Evolutionary conservation across 345 rosid genomes (phyloP), one percentile per base, ranked within the genome.

Genomic region (Aegle marmelos): DNA sequence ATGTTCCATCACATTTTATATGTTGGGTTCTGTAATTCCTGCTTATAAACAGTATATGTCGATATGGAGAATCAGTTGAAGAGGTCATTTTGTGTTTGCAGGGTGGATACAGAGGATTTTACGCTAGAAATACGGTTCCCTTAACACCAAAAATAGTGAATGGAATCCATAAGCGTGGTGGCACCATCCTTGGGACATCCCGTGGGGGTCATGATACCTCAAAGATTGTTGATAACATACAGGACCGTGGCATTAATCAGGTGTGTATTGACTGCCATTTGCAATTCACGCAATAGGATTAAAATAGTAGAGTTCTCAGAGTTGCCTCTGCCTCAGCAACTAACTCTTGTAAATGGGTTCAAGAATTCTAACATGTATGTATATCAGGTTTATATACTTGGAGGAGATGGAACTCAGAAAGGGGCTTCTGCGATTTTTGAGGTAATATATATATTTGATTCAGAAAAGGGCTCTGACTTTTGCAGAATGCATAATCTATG

Each of bases 51-150:
- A 0, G 72, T 31, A 33, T 31, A 17, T 54, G 24, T 22, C 1
- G n/a, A 28, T 64, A 17, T 24, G 14, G 17, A 53, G 64, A 66
- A 54, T 73, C 25, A 17, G 73, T 33, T 54, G 5, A 21, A 21
- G 58, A 54, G 56, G 36, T 25, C 36, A n/a, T 33, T 66, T 76
- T 24, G 37, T 56, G n/a, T 33, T 27, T 84, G 75, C 79, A 92
- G 96, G 96, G 95, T 69, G 99, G 98, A 81, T 95, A 93, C 85
- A 93, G 78, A 73, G 98, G 97, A 7, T 95, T 95, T 79, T 95
- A 95, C 75, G 90, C 97, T 53, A 83, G 85, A 68, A 95, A 93
- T 78, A 93, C 94, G 4, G 63, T 95, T 68, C 73, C 85, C 8
- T 85, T 93, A 82, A 85, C 88, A 11, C 94, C 95, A 34, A 93